phyloP scores from a whole-genome alignment of 2,329 filamentous ascomycete species.

The Apiospora hydei region DNA sequence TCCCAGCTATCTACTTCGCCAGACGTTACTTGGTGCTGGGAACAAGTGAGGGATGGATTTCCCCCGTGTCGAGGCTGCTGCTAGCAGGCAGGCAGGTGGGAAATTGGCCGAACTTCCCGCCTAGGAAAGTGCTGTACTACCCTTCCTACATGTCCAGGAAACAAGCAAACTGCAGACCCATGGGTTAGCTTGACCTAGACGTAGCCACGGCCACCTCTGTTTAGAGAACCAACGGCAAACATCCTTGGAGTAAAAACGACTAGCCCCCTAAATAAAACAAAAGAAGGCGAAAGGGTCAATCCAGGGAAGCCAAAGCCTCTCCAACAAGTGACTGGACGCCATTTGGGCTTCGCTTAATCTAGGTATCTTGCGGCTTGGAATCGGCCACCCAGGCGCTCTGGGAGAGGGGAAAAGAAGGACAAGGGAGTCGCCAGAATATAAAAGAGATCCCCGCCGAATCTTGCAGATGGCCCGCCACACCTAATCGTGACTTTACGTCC shows the following conservation, averaged over 20 bases:
- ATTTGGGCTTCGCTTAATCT: constrained; percentile 22
- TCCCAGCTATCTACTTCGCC: constrained; percentile 15
- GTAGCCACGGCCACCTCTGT: constrained; percentile 2
- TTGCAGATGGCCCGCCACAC: constrained; percentile 35
- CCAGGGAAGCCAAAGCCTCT: neutral
- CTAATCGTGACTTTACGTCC: constrained; percentile 37
- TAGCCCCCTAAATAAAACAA: neutral
- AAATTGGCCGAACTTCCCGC: constrained; percentile 18
- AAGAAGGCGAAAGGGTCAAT: neutral
- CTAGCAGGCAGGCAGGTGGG: constrained; percentile 5
- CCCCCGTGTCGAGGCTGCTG: neutral
- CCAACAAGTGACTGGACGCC: neutral
- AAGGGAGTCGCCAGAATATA: constrained; percentile 41
- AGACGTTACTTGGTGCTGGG: constrained; percentile 28
- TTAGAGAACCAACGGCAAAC: neutral
- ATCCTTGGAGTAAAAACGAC: neutral
- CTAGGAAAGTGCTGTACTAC: constrained; percentile 6
- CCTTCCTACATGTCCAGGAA: neutral
- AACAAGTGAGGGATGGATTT: constrained; percentile 5
- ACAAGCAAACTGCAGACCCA: constrained; percentile 18
- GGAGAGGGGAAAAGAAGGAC: constrained; percentile 1
- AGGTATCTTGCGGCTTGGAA: constrained; percentile 26
- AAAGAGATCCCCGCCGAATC: constrained; percentile 30
- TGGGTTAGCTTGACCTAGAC: neutral
- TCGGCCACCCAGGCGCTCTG: neutral